Base-by-base conservation (phyloP, 2,329 filamentous ascomycete genomes). In the Rutstroemia sp. region DNA sequence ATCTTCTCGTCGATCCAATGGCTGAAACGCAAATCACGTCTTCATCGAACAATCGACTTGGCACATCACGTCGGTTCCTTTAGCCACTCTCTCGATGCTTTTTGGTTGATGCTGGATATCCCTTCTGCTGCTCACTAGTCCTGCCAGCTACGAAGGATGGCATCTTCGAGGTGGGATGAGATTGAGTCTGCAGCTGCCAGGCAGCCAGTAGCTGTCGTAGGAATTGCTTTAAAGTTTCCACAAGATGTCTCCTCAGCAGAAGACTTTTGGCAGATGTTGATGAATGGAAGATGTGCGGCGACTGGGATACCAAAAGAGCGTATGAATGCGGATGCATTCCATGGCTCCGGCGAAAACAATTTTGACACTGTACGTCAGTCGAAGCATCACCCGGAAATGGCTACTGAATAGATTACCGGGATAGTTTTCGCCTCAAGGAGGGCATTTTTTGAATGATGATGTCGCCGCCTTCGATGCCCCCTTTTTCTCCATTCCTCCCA, bases 161-260 rank as follows among this genome's bases (percentile, higher is more conserved):
- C 39, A 42, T 19, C 39, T 42, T 42, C 39, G 39, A 42, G 3
- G 16, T 17, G 9, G 39, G 16, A 42, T 17, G 39, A n/a, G 16
- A 8, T 9, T 19, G 39, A 42, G 16, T 5, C 39, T 3, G 17
- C 17, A 19, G 39, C 16, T 42, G 17, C 39, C 10, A 42, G 39
- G 17, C 39, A 58, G 52, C 76, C 77, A 50, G 75, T 81, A 48
- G 79, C 77, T 3, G 70, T 82, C 9, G 68, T 81, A 37, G 79
- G 79, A 14, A 70, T 81, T 56, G 75, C 74, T 8, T 73, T 79
- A 37, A 72, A 76, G 5, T 80, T 81, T 47, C 78, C 79, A 2
- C 77, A 78, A 5, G 68, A 73, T n/a, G 76, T 76, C 7, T 72
- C 65, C 2, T 72, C 71, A 3, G 71, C 76, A 0, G 71, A 75